Evolutionary conservation across 1,284 basidiomycete genomes (phyloP), one percentile per base, ranked within the genome.

Genomic region (Cerioporus squamosus): DNA sequence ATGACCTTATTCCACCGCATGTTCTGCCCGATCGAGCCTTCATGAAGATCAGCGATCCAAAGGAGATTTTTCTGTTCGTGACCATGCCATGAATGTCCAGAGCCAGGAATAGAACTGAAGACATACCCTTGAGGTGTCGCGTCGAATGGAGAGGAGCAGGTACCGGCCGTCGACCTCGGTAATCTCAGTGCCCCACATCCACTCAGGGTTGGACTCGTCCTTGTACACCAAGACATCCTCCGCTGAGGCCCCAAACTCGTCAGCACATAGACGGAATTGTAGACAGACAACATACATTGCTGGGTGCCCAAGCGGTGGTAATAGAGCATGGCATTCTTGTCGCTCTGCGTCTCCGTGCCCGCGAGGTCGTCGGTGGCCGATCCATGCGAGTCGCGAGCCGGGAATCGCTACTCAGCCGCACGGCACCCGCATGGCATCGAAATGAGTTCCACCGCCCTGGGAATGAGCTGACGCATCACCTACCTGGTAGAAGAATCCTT

Each of bases 401-500:
- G 88, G 66, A 81, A 88, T 29, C 88, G 79, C 87, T 81, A 59
- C 77, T 43, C 14, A 26, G 38, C 24, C 26, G 36, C 20, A 49
- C 52, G 33, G 29, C 6, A 23, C 47, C 29, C 29, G 10, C 29
- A 29, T 29, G 26, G 12, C 33, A 58, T 43, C 51, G 46, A 26
- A 38, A 9, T 59, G 29, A 53, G 33, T n/a, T 12, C 38, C 40
- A 31, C 12, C 3, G 12, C 26, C 44, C 36, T 53, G 44, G 53
- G 54, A 51, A 54, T 4, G 18, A 44, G 24, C 20, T 26, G 52
- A 24, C n/a, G 40, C 15, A 18, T 18, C 7, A 61, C 69, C 44
- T 63, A 88, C 89, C 77, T 92, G 90, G 71, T 94, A 94, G 75
- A 93, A 91, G 72, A 94, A 93, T 1, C 91, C 91, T 62, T 85